These are phyloP conservation scores for Claviceps africana DNA, from an alignment of 2,329 filamentous ascomycete genomes.

Conservation along the genomic window DNA sequence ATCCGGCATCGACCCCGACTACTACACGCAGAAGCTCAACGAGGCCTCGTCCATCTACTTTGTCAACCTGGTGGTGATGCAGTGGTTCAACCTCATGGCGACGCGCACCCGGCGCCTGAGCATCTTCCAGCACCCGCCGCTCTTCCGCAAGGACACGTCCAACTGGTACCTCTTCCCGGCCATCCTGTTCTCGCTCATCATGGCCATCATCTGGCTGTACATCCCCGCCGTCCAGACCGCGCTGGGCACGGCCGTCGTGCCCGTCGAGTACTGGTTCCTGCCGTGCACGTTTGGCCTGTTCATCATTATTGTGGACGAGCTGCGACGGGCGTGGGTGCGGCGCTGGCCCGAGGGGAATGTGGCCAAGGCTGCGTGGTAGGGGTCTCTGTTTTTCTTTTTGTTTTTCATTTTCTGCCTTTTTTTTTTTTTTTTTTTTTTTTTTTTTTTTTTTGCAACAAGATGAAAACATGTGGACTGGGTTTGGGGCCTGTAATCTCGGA, in stretches of 20 bases:
- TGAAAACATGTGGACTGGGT: too few relatives aligned
- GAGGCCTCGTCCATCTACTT: slow-evolving; percentile 65
- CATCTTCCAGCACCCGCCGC: slow-evolving; percentile 59
- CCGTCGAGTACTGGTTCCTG: slow-evolving; percentile 63
- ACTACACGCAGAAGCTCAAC: slow-evolving; percentile 42
- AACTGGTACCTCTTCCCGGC: slow-evolving; percentile 59
- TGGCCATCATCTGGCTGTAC: slow-evolving; percentile 59
- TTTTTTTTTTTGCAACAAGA: too few relatives aligned
- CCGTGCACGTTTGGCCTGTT: slow-evolving; percentile 52
- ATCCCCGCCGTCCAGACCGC: slow-evolving; percentile 48
- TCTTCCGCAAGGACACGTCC: slow-evolving; percentile 48
- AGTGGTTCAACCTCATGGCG: slow-evolving; percentile 63
- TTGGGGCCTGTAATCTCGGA: too few relatives aligned
- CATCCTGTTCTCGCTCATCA: slow-evolving; percentile 52
- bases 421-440: neutral
- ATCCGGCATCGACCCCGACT: slow-evolving; percentile 35
- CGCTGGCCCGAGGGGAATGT: slow-evolving; percentile 42
- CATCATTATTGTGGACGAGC: slow-evolving; percentile 52
- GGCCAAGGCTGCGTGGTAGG: slow-evolving; percentile 44
- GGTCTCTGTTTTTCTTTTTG: neutral
- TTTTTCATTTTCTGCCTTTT: neutral
- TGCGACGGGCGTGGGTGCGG: slow-evolving; percentile 47
- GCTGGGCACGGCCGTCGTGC: slow-evolving; percentile 47
- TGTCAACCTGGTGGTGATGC: slow-evolving; percentile 68
- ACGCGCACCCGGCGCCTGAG: slow-evolving; percentile 50